phyloP scores from a whole-genome alignment of 1,139 yeast species.

The Pichia terricola region DNA sequence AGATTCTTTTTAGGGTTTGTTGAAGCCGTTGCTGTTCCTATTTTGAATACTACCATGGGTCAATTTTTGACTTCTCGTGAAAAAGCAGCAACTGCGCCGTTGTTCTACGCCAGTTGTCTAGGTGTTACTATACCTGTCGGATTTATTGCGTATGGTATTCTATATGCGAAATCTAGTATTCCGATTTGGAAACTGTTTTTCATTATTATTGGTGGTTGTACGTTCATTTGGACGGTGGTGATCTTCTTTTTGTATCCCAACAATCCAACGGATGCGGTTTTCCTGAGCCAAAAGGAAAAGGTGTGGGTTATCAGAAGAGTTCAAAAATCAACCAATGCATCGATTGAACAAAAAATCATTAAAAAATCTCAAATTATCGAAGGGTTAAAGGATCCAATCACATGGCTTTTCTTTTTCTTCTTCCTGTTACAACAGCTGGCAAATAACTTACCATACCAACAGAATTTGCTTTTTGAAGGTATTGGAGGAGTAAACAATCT shows the following conservation, averaged over 20 bases:
- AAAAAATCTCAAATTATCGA: conserved; percentile 31
- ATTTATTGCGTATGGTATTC: conserved; percentile 31
- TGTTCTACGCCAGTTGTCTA: conserved; percentile 29
- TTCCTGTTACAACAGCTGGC: conserved; percentile 31
- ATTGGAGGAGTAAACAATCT: conserved; percentile 30
- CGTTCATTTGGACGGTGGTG: conserved; percentile 26
- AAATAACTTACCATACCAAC: conserved; percentile 35
- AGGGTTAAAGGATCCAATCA: conserved; percentile 31
- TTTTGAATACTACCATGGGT: conserved; percentile 28
- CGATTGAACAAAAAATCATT: conserved; percentile 29
- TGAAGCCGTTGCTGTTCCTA: conserved; percentile 29
- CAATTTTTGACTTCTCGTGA: conserved; percentile 29
- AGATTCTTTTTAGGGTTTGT: conserved; percentile 30
- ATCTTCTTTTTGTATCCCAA: conserved; percentile 28
- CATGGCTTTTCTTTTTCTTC: conserved; percentile 30
- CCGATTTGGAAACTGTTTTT: conserved; percentile 29
- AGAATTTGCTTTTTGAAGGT: conserved; percentile 29
- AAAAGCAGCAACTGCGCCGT: conserved; percentile 29
- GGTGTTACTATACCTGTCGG: conserved; percentile 31
- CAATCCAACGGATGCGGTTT: conserved; percentile 29
- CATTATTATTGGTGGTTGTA: conserved; percentile 29
- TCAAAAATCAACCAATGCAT: conserved; percentile 26
- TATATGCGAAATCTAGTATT: conserved; percentile 19
- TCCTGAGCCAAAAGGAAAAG: conserved; percentile 27
- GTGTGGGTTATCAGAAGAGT: conserved; percentile 30